Evolutionary conservation across 345 rosid species (phyloP).

Genomic region (Tarenaya hassleriana): DNA sequence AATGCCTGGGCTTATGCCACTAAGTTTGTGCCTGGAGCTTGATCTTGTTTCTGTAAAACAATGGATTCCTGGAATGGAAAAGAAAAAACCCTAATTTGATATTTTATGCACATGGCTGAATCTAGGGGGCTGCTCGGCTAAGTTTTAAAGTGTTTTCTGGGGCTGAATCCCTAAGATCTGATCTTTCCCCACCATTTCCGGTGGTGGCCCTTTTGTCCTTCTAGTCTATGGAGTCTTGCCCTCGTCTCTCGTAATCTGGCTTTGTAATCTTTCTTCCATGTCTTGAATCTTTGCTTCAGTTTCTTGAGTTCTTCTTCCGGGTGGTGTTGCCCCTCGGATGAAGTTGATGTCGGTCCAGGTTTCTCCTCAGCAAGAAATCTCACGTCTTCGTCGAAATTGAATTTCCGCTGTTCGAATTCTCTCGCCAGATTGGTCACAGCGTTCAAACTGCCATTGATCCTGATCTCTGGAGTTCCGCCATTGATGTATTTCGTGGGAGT

Average conservation of each 20-base stretch:
- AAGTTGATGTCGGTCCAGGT: slow-evolving; percentile 19
- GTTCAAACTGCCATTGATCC: slow-evolving; percentile 28
- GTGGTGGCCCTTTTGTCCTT: slow-evolving; percentile 30
- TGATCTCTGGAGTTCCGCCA: slow-evolving; percentile 27
- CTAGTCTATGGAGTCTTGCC: slow-evolving; percentile 44
- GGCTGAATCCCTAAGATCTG: slow-evolving; percentile 16
- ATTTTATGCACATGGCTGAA: too few species aligned
- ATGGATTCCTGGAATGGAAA: too few species aligned
- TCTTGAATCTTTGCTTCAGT: slow-evolving; percentile 57
- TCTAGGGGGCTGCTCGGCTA: too few species aligned
- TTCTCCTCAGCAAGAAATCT: slow-evolving; percentile 46
- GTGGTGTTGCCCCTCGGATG: slow-evolving; percentile 34
- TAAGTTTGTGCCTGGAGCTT: slow-evolving; percentile 38
- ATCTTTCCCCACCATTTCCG: slow-evolving; percentile 68
- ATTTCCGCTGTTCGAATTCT: slow-evolving; percentile 70
- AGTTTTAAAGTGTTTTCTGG: too few species aligned
- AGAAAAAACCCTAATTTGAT: too few species aligned
- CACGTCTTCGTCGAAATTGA: slow-evolving; percentile 57
- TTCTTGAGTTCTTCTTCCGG: slow-evolving; percentile 58
- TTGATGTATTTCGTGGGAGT: slow-evolving; percentile 27
- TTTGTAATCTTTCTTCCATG: slow-evolving; percentile 86
- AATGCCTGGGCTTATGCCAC: slow-evolving; percentile 47
- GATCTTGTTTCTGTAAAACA: too few species aligned
- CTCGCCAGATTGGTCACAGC: slow-evolving; percentile 49
- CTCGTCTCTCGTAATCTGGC: slow-evolving; percentile 58